Evolutionary conservation across 768 basidiomycete genomes (phyloP), one percentile per base, ranked within the genome.

Genomic region (Phlebiopsis gigantea): DNA sequence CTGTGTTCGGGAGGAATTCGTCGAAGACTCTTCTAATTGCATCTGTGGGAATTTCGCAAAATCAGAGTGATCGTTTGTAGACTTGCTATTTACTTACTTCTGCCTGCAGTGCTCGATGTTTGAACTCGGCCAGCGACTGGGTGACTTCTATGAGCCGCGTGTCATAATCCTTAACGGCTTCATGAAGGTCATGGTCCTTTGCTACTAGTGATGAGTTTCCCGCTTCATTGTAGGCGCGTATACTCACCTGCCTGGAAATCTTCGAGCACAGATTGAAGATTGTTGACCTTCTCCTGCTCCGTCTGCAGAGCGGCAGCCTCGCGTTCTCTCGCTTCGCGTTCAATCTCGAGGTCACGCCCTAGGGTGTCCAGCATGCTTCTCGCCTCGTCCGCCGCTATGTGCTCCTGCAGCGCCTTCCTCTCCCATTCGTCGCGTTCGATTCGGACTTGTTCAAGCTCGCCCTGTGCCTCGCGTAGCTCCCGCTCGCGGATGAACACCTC

Each of bases 241-340:
- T 25, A 12, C 88, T 57, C 63, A 95, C 96, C 88, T 53, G 85
- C 77, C 73, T 98, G 93, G 73, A 98, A 99, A 71, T 98, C 97
- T 66, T 92, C 87, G 64, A 99, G 73, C 3, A 99, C 97, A 2
- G 88, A 87, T 69, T 98, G 91, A 57, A 99, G 69, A 71, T 98
- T 98, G 6, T 71, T 75, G 4, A 85, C 82, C 64, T 87, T 89
- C 73, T 91, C 86, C 59, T 76, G 76, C 62, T 92, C 90, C 19
- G 73, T 69, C 59, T 85, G 85, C 41, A 93, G 74, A 59, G 84
- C 82, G 0, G 65, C 75, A 28, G 69, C 66, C 17, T 85, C 83
- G 61, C 79, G 73, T 63, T 81, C 78, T 62, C 83, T 72, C 30
- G 76, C 78, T 53, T 83, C 84, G 44, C 78, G 74, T 61, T 88